phyloP scores from a whole-genome alignment of 352 stramenopile genomes.

The Phytophthora palmivora region DNA sequence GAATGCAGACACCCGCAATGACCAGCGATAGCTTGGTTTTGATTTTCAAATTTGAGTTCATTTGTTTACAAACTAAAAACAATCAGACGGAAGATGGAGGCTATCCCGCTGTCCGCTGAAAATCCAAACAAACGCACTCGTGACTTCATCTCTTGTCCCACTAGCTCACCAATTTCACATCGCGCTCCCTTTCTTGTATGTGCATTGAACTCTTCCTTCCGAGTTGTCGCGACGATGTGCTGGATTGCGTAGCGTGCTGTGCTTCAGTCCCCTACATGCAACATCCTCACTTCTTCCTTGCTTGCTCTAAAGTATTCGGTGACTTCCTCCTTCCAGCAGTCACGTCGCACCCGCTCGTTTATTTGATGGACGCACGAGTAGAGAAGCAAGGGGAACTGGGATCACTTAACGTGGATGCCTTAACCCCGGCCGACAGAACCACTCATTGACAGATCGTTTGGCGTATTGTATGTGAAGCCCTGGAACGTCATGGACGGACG shows the following conservation, averaged over 20 bases:
- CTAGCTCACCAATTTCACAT: slow-evolving; percentile 10
- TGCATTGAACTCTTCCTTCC: slow-evolving; percentile 30
- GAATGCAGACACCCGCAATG: not conserved
- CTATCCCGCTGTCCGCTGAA: slow-evolving; percentile 18
- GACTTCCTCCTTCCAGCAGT: slow-evolving; percentile 33
- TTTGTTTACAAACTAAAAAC: slow-evolving; percentile 50
- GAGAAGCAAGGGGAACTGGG: slow-evolving; percentile 12
- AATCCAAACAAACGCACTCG: slow-evolving; percentile 46
- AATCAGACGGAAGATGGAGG: slow-evolving; percentile 27
- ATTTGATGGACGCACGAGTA: slow-evolving; percentile 26
- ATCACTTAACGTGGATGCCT: slow-evolving; percentile 24
- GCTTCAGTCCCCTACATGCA: slow-evolving; percentile 31
- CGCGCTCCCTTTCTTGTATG: slow-evolving; percentile 27
- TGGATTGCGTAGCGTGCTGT: slow-evolving; percentile 13
- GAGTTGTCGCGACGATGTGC: slow-evolving; percentile 21
- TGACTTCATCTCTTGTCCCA: slow-evolving; percentile 28
- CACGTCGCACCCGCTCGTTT: slow-evolving; percentile 13
- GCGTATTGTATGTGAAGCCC: slow-evolving; percentile 91
- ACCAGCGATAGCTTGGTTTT: slow-evolving; percentile 13
- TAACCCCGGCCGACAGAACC: slow-evolving; percentile 69
- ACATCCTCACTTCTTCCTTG: slow-evolving; percentile 16
- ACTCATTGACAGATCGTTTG: slow-evolving; percentile 86
- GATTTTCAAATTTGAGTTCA: slow-evolving; percentile 45
- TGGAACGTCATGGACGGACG: slow-evolving; percentile 90
- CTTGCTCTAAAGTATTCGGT: slow-evolving; percentile 6